Evolutionary conservation across 2,329 filamentous ascomycete genomes (phyloP).

Genomic region (Uncinocarpus reesii): DNA sequence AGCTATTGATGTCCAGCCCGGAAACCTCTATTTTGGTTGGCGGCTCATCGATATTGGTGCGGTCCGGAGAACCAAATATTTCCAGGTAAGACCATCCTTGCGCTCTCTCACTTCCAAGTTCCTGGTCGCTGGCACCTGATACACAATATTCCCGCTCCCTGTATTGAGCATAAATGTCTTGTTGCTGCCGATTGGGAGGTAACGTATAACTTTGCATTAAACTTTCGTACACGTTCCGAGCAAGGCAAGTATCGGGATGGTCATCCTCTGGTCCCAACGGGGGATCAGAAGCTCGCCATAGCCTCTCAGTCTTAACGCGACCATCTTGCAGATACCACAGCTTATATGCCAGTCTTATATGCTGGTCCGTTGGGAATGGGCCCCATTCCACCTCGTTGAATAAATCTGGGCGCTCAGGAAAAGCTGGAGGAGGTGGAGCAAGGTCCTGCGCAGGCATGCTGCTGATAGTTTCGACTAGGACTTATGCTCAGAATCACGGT

Average conservation of each 20-base stretch:
- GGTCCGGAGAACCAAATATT: slow-evolving; percentile 15
- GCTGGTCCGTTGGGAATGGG: slow-evolving; percentile 18
- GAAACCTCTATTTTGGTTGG: slow-evolving; percentile 9
- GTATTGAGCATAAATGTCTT: slow-evolving; percentile 5
- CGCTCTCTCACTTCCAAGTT: not conserved
- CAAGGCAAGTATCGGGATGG: slow-evolving; percentile 17
- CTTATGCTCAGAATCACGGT: not conserved
- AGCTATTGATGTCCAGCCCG: slow-evolving; percentile 15
- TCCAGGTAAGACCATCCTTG: slow-evolving; percentile 16
- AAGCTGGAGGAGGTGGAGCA: slow-evolving; percentile 14
- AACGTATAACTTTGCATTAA: slow-evolving; percentile 20
- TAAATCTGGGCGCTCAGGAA: slow-evolving; percentile 22
- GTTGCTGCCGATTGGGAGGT: slow-evolving; percentile 16
- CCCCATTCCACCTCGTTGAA: slow-evolving; percentile 24
- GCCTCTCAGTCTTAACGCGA: slow-evolving; percentile 12
- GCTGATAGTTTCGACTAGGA: not conserved
- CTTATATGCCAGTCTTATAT: slow-evolving; percentile 23
- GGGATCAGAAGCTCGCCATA: slow-evolving; percentile 5
- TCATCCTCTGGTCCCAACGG: slow-evolving; percentile 5
- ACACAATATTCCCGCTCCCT: not conserved
- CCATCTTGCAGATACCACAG: slow-evolving; percentile 24
- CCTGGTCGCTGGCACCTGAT: not conserved
- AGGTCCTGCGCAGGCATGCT: slow-evolving; percentile 4
- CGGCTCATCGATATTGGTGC: not conserved
- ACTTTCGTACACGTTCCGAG: slow-evolving; percentile 27